These are phyloP conservation scores for Juglanconis sp. DNA, from an alignment of 2,329 filamentous ascomycete genomes.

Conservation along the genomic window DNA sequence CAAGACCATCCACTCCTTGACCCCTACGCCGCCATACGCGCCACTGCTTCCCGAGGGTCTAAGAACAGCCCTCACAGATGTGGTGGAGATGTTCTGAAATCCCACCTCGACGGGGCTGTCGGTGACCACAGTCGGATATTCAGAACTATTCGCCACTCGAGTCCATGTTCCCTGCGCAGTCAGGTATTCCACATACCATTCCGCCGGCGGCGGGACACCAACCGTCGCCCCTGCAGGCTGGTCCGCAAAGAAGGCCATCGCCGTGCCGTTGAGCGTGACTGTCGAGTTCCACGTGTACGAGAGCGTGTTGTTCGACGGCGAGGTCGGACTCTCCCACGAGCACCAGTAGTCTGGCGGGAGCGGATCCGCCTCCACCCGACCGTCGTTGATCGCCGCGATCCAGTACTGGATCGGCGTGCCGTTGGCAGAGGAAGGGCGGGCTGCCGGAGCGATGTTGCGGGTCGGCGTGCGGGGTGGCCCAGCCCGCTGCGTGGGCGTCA, in stretches of 20 bases:
- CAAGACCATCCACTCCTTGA: conserved; percentile 27
- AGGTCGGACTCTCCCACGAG: conserved; percentile 30
- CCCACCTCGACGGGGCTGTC: conserved; percentile 27
- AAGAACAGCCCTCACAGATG: conserved; percentile 22
- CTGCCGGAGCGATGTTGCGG: conserved; percentile 32
- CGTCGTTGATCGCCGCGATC: conserved; percentile 33
- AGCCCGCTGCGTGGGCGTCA: conserved; percentile 29
- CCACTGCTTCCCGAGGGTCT: conserved; percentile 22
- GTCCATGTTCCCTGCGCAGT: conserved; percentile 21
- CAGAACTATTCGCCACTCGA: conserved; percentile 20
- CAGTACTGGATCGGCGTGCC: conserved; percentile 36
- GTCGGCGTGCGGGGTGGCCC: conserved; percentile 23
- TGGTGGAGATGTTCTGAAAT: conserved; percentile 27
- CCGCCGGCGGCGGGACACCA: conserved; percentile 28
- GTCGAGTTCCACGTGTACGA: conserved; percentile 29
- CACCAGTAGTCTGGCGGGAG: conserved; percentile 37
- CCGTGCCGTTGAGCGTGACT: conserved; percentile 28
- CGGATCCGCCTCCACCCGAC: conserved; percentile 27
- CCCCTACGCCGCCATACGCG: conserved; percentile 23
- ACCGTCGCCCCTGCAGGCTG: conserved; percentile 27
- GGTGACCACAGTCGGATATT: conserved; percentile 26
- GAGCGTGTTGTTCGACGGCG: conserved; percentile 28
- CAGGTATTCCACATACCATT: conserved; percentile 27
- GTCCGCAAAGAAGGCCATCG: conserved; percentile 31
- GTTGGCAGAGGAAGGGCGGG: conserved; percentile 22